These are phyloP conservation scores for Annona squamosa DNA, from an alignment of 164 flowering plant genomes.

Conservation along the genomic window DNA sequence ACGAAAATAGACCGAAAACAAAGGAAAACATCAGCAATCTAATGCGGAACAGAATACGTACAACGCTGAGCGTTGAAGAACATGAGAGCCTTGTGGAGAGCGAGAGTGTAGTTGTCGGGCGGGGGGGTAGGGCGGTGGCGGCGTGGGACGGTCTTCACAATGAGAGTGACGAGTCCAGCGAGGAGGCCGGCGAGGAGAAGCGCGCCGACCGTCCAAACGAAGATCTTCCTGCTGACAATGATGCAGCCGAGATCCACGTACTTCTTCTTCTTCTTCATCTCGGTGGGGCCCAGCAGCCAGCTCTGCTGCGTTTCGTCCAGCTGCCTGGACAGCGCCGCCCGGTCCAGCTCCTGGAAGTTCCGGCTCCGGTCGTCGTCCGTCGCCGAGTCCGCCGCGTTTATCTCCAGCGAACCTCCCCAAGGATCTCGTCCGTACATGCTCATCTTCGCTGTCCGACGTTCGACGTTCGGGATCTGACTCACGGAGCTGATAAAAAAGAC, in stretches of 20 bases:
- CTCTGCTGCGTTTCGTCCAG: constrained; percentile 94
- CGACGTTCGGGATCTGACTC: not conserved
- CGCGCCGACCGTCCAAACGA: constrained; percentile 74
- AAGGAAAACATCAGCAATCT: not conserved
- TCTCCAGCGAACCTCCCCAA: constrained; percentile 94
- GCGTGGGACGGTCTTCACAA: constrained; percentile 69
- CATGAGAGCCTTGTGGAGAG: constrained; percentile 45
- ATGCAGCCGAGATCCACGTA: constrained; percentile 93
- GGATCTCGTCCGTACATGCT: constrained; percentile 83
- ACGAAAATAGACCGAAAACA: not conserved
- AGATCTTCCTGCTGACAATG: constrained; percentile 81
- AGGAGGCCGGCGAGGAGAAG: constrained; percentile 52
- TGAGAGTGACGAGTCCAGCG: constrained; percentile 57
- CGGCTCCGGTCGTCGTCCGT: constrained; percentile 93
- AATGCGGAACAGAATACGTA: constrained; percentile 48
- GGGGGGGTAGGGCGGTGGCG: constrained; percentile 51
- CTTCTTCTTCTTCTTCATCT: constrained; percentile 67
- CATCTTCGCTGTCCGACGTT: not conserved
- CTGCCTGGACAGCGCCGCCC: constrained; percentile 79
- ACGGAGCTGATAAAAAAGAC: not conserved
- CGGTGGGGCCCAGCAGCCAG: constrained; percentile 82
- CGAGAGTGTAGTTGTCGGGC: constrained; percentile 67
- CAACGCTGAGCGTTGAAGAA: constrained; percentile 75
- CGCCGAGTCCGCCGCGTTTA: constrained; percentile 66
- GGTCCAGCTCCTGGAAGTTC: constrained; percentile 71